Evolutionary conservation across 139 green algal species (phyloP), one percentile per base, ranked within the genome.

Genomic region (Coelastrella sp.): DNA sequence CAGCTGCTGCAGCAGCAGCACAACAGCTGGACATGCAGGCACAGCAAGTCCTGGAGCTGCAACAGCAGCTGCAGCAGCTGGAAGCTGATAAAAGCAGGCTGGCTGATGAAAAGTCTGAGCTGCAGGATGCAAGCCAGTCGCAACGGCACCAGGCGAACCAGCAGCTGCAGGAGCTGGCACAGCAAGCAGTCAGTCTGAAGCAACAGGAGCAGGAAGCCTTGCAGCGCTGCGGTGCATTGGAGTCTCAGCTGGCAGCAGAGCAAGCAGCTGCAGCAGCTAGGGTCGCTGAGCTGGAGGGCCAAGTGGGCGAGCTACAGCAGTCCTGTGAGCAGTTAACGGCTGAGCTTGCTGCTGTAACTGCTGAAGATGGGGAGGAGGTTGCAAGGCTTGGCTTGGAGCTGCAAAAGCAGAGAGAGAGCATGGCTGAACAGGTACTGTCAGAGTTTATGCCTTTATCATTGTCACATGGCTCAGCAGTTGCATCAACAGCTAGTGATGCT

Each of bases 331-430:
- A 88, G 65, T 65, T 88, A 7, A 79, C 66, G 7, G 32, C 16
- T 17, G 83, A 88, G 17, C 22, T 88, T 14, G 65, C 83, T 13
- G 64, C 83, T 23, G 47, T n/a, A n/a, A 88, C 20, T 59, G 71
- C 84, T 73, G 73, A 65, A 10, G 71, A 65, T n/a, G 14, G 7
- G 7, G 59, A 64, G n/a, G 71, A 82, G n/a, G 47, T 79, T 5
- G 64, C 64, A 5, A 71, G 64, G 64, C 64, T 71, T 2, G 10
- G 22, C 16, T 16, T 75, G 20, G 54, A 83, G 54, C 85, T 89
- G 2, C 19, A 83, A 10, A 20, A 89, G 5, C 32, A 81, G 54
- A 58, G 56, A 11, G 17, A 23, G 19, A 58, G 59, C 5, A 74
- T 61, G 56, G 19, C 54, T 14, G 57, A 23, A 17, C 58, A 90